phyloP scores from a whole-genome alignment of 208 protist species.

The Leishmania turanica region DNA sequence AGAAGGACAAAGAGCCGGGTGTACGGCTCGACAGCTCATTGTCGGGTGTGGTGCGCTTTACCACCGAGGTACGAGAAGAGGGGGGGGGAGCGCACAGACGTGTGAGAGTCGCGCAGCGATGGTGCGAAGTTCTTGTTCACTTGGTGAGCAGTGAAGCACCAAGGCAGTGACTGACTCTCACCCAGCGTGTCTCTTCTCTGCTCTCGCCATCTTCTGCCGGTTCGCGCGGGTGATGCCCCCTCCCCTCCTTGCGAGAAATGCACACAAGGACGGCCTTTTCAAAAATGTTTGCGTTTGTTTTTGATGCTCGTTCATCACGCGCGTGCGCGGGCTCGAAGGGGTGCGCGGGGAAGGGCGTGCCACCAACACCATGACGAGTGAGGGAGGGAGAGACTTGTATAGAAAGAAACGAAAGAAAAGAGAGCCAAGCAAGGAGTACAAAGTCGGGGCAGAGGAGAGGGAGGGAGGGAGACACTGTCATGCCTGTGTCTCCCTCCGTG shows the following conservation, averaged over 20 bases:
- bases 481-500: neutral
- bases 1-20: neutral
- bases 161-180: neutral
- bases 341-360: slow-evolving; percentile 8
- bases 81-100: neutral
- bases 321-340: neutral
- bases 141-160: neutral
- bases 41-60: neutral
- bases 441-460: neutral
- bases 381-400: neutral
- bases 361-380: neutral
- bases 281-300: neutral
- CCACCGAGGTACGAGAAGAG: neutral
- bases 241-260: neutral
- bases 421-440: neutral
- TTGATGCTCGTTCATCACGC: neutral
- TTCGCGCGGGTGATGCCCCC: neutral
- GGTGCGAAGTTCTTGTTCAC: neutral
- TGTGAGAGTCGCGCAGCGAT: neutral
- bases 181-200: neutral
- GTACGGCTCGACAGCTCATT: neutral
- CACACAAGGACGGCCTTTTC: neutral
- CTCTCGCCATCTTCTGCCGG: neutral
- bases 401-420: slow-evolving; percentile 6
- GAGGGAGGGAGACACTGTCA: neutral